Conservation (phyloP, 495 filamentous ascomycete genomes). For the Neurospora terricola region DNA sequence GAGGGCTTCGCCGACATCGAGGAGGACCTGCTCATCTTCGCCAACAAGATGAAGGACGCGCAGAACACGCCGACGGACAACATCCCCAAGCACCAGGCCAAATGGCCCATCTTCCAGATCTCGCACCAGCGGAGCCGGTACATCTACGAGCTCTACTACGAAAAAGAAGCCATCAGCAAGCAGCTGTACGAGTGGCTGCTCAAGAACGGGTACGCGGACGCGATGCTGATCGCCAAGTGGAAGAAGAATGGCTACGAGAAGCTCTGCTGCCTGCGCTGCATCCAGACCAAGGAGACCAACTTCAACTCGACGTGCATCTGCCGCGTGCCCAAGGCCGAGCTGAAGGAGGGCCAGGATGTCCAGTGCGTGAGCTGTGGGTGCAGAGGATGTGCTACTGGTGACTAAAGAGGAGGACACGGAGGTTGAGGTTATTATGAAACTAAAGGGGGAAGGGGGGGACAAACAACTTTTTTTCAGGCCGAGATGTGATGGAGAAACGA, state of each 20-base stretch:
- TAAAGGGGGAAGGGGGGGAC: neutral
- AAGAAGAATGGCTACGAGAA: slow-evolving; percentile 99
- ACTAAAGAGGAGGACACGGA: slow-evolving; percentile 36
- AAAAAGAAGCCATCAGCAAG: slow-evolving; percentile 89
- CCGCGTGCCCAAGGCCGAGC: slow-evolving; percentile 81
- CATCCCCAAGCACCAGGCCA: slow-evolving; percentile 64
- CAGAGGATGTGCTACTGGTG: slow-evolving; percentile 77
- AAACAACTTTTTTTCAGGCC: neutral
- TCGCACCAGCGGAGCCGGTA: slow-evolving; percentile 87
- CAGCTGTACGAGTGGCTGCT: slow-evolving; percentile 90
- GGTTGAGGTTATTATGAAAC: too few relatives aligned
- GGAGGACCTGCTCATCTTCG: slow-evolving; percentile 89
- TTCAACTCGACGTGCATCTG: slow-evolving; percentile 98
- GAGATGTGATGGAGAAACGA: neutral
- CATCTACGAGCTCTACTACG: slow-evolving; percentile 96
- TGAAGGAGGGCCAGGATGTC: slow-evolving; percentile 83
- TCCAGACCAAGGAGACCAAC: slow-evolving; percentile 98
- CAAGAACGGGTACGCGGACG: slow-evolving; percentile 93
- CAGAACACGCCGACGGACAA: slow-evolving; percentile 56
- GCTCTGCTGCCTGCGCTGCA: slow-evolving; percentile 90
- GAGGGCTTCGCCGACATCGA: slow-evolving; percentile 95
- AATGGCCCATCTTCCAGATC: slow-evolving; percentile 98
- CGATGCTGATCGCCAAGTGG: slow-evolving; percentile 96
- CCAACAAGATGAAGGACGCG: slow-evolving; percentile 98
- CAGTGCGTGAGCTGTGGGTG: slow-evolving; percentile 97